Conservation (phyloP, 352 stramenopile species). For the Pythium dissimile region DNA sequence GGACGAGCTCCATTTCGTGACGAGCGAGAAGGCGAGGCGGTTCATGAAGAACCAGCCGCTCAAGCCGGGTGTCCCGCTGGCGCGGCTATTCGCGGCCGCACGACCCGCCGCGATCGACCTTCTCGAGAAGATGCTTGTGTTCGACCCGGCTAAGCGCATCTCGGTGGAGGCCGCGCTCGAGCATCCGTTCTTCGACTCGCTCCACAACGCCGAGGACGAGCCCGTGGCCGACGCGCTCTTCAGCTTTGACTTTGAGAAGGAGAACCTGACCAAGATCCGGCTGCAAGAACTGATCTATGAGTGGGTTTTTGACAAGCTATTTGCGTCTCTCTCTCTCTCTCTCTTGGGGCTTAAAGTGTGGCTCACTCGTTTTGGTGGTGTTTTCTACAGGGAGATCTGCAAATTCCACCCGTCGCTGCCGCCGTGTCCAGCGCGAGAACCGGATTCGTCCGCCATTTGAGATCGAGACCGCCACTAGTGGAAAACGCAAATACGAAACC, state of each 20-base stretch:
- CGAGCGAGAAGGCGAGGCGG: slow-evolving; percentile 82
- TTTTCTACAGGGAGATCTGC: slow-evolving; percentile 48
- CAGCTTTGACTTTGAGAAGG: slow-evolving; percentile 89
- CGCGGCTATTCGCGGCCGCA: slow-evolving; percentile 68
- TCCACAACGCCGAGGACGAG: slow-evolving; percentile 93
- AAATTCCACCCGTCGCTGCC: slow-evolving; percentile 66
- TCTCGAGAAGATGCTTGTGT: slow-evolving; percentile 86
- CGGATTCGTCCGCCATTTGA: slow-evolving; percentile 9
- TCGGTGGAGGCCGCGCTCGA: slow-evolving; percentile 90
- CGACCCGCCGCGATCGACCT: slow-evolving; percentile 74
- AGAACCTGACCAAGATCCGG: slow-evolving; percentile 73
- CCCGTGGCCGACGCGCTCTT: slow-evolving; percentile 71
- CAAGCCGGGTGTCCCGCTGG: slow-evolving; percentile 64
- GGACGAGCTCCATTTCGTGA: slow-evolving; percentile 89
- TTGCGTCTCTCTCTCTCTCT: neutral
- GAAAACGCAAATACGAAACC: no score
- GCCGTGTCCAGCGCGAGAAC: slow-evolving; percentile 10
- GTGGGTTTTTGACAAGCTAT: slow-evolving; percentile 31
- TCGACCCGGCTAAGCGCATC: slow-evolving; percentile 87
- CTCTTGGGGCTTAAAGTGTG: no score
- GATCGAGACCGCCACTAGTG: no score
- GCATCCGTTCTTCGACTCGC: slow-evolving; percentile 88
- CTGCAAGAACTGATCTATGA: slow-evolving; percentile 88
- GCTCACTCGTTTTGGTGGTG: no score
- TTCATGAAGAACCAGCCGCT: slow-evolving; percentile 87